phyloP scores from a whole-genome alignment of 192 early-diverging fungal genomes.

The Backusella circina region DNA sequence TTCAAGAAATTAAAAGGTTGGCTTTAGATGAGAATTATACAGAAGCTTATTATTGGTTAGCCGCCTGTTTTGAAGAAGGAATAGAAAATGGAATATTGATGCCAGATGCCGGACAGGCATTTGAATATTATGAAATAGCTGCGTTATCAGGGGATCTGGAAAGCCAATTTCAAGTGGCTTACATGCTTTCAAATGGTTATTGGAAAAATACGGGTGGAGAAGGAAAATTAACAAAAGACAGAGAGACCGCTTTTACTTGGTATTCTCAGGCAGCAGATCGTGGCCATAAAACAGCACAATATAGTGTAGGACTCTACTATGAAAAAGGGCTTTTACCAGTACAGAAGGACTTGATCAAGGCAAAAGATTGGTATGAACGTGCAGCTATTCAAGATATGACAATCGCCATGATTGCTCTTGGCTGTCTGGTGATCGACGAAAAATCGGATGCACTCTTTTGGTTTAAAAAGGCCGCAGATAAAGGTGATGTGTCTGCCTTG shows the following conservation, averaged over 20 bases:
- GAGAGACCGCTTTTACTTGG: constrained; percentile 32
- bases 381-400: constrained; percentile 18
- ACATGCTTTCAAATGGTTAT: constrained; percentile 35
- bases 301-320: constrained; percentile 34
- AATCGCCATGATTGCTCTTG: constrained; percentile 19
- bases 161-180: constrained; percentile 25
- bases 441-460: constrained; percentile 6
- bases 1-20: constrained; percentile 13
- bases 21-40: constrained; percentile 12
- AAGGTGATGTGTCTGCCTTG: constrained; percentile 22
- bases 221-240: constrained; percentile 1
- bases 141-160: constrained; percentile 21
- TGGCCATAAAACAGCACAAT: constrained; percentile 26
- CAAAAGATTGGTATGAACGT: constrained; percentile 22
- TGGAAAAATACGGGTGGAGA: constrained; percentile 3
- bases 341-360: constrained; percentile 21
- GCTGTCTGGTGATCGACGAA: background rate
- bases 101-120: constrained; percentile 11
- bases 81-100: background rate
- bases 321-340: constrained; percentile 23
- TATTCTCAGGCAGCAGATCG: constrained; percentile 28
- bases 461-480: constrained; percentile 31
- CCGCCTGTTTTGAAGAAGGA: constrained; percentile 19
- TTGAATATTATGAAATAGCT: constrained; percentile 22
- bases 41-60: constrained; percentile 26